Base-by-base conservation (phyloP, 2,329 filamentous ascomycete genomes). In the Colletotrichum euphorbiae region DNA sequence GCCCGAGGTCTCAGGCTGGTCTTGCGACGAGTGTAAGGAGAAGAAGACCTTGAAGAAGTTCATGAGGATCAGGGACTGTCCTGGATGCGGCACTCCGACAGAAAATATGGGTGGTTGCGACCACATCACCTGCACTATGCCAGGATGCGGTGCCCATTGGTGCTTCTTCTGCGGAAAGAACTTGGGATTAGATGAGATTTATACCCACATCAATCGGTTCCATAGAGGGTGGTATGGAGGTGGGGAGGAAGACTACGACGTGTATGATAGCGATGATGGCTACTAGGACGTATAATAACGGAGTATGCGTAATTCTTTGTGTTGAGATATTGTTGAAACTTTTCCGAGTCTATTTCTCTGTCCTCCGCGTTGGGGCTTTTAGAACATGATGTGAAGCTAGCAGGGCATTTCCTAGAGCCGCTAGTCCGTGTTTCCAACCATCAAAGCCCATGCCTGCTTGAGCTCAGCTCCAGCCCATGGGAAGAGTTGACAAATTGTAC, bases 21-120 rank as follows among this genome's bases (percentile, higher is more conserved):
- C 51, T 2, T 86, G 84, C 63, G 80, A 81, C 11, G 74, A 74
- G 0, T 86, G 81, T 69, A 38, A 69, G 69, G 70, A 67, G 67
- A 11, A 69, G 69, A 13, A 71, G 46, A 46, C 67, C 52, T 36
- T 68, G 13, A 52, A 45, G 56, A 38, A 9, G 12, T 13, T 38
- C 33, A n/a, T 46, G 15, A 15, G 28, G 9, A 71, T 76, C 36
- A 75, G 72, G 63, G 48, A 73, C 0, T 84, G 81, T 69, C 81
- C 80, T 1, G 73, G 75, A 0, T 83, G 81, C 59, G 73, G 72
- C 2, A 75, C 75, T 2, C 71, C 75, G 58, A 81, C 80, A 8
- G 69, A 80, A 70, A 80, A 79, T 72, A 70, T 74, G 17, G 70
- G 71, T 3, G 81, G 80, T 1, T 82, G 80, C 50, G 77, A 77